These are phyloP conservation scores for Gilbertella persicaria DNA, from an alignment of 371 early-diverging fungal species.

Conservation along the genomic window DNA sequence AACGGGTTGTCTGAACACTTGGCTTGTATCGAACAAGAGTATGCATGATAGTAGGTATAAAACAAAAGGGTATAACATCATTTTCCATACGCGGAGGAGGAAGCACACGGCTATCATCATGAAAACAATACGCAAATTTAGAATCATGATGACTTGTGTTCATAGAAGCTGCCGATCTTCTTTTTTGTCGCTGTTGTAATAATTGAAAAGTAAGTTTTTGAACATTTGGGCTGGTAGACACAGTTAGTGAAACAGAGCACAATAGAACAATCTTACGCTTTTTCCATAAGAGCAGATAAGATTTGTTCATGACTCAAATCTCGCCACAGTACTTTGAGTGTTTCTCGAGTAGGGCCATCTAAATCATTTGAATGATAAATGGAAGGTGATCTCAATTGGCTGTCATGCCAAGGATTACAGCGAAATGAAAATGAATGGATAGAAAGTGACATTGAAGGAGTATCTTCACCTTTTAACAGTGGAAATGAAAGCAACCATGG, in stretches of 20 bases:
- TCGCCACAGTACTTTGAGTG: constrained; percentile 45
- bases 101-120: too few species aligned
- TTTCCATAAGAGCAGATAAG: constrained; percentile 21
- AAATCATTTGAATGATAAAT: constrained; percentile 21
- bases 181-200: constrained; percentile 20
- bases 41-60: too few species aligned
- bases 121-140: too few species aligned
- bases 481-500: constrained; percentile 31
- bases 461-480: not conserved
- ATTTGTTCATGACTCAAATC: constrained; percentile 32
- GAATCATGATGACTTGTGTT: not conserved
- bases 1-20: not conserved
- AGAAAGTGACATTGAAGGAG: not conserved
- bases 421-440: constrained; percentile 4
- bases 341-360: constrained; percentile 40
- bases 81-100: too few species aligned
- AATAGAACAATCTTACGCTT: constrained; percentile 13
- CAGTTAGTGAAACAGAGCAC: constrained; percentile 4
- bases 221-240: constrained; percentile 25
- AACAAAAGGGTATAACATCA: not conserved
- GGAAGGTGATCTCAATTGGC: constrained; percentile 14
- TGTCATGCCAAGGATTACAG: constrained; percentile 13
- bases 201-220: constrained; percentile 39
- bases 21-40: too few species aligned
- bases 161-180: constrained; percentile 8